Evolutionary conservation across 305 asterid genomes (phyloP).

Genomic region (Fraxinus xanthoxyloides): DNA sequence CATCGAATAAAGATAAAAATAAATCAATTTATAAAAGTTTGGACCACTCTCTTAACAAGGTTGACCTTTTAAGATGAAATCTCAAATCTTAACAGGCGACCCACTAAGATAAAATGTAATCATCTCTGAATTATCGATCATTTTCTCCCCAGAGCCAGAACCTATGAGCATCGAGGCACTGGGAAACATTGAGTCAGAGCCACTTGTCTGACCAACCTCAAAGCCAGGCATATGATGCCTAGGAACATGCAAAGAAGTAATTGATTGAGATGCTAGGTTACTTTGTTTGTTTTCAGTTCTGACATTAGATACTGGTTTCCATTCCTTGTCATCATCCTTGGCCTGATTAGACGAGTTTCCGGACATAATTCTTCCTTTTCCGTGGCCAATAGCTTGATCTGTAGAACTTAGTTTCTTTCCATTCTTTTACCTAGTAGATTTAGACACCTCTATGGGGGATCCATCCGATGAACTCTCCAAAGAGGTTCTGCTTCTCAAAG

Average conservation of each 20-base stretch:
- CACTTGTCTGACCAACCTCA: constrained; percentile 72
- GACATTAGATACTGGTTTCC: constrained; percentile 39
- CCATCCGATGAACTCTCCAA: constrained; percentile 97
- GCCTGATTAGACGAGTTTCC: constrained; percentile 39
- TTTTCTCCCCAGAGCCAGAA: constrained; percentile 60
- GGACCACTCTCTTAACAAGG: too few species aligned
- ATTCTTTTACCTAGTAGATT: constrained; percentile 62
- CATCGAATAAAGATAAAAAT: too few species aligned
- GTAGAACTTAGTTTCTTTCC: constrained; percentile 55
- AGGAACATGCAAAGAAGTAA: constrained; percentile 47
- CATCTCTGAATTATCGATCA: constrained; percentile 61
- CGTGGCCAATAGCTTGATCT: constrained; percentile 45
- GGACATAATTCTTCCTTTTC: constrained; percentile 60
- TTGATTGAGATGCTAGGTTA: constrained; percentile 45
- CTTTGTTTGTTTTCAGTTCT: constrained; percentile 52
- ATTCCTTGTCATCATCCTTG: constrained; percentile 69
- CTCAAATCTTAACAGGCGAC: too few species aligned
- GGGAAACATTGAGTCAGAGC: constrained; percentile 64
- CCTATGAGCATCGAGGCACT: constrained; percentile 72
- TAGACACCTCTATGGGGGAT: constrained; percentile 51
- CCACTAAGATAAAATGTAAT: constrained; percentile 89
- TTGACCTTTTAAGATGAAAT: too few species aligned
- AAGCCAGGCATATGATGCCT: constrained; percentile 48
- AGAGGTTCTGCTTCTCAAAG: constrained; percentile 77
- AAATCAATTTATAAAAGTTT: too few species aligned